These are phyloP conservation scores for Fusarium duplospermum DNA, from an alignment of 2,329 filamentous ascomycete genomes.

Conservation along the genomic window DNA sequence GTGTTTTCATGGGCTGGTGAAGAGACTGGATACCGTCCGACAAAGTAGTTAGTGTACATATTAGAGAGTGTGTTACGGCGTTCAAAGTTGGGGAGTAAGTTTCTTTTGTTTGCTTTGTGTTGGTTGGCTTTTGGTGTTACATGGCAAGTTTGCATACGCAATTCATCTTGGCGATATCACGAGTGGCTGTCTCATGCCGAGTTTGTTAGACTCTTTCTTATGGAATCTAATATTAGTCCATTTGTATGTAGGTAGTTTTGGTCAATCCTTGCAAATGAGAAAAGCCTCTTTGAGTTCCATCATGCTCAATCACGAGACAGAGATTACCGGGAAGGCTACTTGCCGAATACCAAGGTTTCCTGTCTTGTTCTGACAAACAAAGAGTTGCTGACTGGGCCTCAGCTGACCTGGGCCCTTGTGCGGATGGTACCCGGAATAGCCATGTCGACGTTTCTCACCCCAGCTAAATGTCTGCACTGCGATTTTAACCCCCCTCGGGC, in stretches of 20 bases:
- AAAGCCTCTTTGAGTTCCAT: neutral
- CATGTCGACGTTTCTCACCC: neutral
- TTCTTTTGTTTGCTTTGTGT: neutral
- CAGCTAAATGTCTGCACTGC: neutral
- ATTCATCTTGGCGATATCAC: neutral
- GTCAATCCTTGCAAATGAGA: neutral
- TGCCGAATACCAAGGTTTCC: neutral
- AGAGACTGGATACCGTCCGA: slow-evolving; percentile 44
- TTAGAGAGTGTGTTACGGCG: neutral
- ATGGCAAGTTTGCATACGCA: neutral
- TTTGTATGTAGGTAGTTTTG: neutral
- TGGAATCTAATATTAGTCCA: neutral
- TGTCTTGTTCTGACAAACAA: neutral
- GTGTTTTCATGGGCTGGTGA: slow-evolving; percentile 48
- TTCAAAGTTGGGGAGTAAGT: neutral
- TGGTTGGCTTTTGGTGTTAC: neutral
- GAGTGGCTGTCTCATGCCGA: neutral
- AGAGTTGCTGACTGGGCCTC: neutral
- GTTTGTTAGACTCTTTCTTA: neutral
- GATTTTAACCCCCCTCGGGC: neutral
- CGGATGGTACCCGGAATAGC: neutral
- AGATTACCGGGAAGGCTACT: neutral
- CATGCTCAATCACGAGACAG: neutral
- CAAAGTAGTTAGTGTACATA: slow-evolving; percentile 15
- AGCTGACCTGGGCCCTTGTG: neutral